Conservation (phyloP, 495 filamentous ascomycete genomes). For the Staphylotrichum longicolle region DNA sequence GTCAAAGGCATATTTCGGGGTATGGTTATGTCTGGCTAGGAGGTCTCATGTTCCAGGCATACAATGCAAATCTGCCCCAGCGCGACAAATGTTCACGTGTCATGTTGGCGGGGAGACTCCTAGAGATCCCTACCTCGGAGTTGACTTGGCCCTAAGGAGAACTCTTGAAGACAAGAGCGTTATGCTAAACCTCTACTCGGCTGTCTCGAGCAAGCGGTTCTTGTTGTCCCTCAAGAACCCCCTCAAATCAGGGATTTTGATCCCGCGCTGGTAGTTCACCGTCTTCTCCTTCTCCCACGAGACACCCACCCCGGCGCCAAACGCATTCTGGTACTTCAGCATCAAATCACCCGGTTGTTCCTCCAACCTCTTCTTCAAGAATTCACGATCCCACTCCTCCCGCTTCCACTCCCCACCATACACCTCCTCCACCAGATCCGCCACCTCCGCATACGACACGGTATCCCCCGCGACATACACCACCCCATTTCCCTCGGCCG, state of each 20-base stretch:
- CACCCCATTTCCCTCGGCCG: constrained; percentile 35
- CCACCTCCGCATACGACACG: constrained; percentile 49
- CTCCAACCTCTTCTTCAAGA: constrained; percentile 41
- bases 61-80: too few relatives aligned
- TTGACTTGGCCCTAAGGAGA: too few relatives aligned
- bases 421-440: constrained; percentile 7
- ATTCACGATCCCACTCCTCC: constrained; percentile 45
- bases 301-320: constrained; percentile 57
- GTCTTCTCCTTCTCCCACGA: constrained; percentile 54
- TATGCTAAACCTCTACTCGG: background rate
- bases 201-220: background rate
- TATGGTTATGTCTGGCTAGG: too few relatives aligned
- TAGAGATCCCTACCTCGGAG: too few relatives aligned
- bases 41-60: too few relatives aligned
- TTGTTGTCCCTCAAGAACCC: constrained; percentile 36
- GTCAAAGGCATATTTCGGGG: too few relatives aligned
- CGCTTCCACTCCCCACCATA: constrained; percentile 37
- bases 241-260: constrained; percentile 42
- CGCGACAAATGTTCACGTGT: too few relatives aligned
- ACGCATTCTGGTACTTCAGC: constrained; percentile 59
- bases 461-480: constrained; percentile 61
- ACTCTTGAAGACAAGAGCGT: too few relatives aligned
- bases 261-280: constrained; percentile 47
- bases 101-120: too few relatives aligned
- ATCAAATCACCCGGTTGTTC: constrained; percentile 49